phyloP scores from a whole-genome alignment of 192 early-diverging fungal genomes.

The Backusella luteola region DNA sequence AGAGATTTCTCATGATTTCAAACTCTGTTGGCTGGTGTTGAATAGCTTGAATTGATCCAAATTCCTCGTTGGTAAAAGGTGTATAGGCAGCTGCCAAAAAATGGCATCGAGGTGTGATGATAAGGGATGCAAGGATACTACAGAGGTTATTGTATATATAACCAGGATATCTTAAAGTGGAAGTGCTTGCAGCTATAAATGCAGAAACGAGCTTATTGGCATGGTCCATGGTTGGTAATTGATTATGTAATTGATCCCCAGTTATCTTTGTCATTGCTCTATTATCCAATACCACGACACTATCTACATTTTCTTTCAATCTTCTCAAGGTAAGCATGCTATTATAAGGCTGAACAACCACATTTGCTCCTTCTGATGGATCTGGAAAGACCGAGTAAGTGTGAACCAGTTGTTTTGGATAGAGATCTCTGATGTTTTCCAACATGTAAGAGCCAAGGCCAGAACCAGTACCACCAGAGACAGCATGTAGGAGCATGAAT shows the following conservation, averaged over 20 bases:
- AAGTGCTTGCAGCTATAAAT: slow-evolving; percentile 97
- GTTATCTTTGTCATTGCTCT: slow-evolving; percentile 90
- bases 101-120: slow-evolving; percentile 96
- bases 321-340: slow-evolving; percentile 92
- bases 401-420: slow-evolving; percentile 95
- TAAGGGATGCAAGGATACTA: slow-evolving; percentile 89
- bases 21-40: slow-evolving; percentile 90
- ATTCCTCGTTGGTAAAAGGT: slow-evolving; percentile 91
- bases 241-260: slow-evolving; percentile 86
- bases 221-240: slow-evolving; percentile 91
- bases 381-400: slow-evolving; percentile 99
- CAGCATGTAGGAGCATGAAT: slow-evolving; percentile 94
- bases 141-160: slow-evolving; percentile 99
- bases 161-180: slow-evolving; percentile 94
- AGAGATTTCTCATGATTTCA: slow-evolving; percentile 94
- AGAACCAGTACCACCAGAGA: slow-evolving; percentile 96
- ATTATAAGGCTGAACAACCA: slow-evolving; percentile 98
- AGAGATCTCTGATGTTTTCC: slow-evolving; percentile 90
- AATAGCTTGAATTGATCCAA: slow-evolving; percentile 87
- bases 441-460: slow-evolving; percentile 92
- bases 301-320: slow-evolving; percentile 89
- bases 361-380: slow-evolving; percentile 86
- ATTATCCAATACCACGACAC: slow-evolving; percentile 96
- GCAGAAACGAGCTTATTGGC: slow-evolving; percentile 97
- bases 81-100: slow-evolving; percentile 94